phyloP scores from a whole-genome alignment of 2,329 filamentous ascomycete genomes.

The Dactylella cylindrospora region DNA sequence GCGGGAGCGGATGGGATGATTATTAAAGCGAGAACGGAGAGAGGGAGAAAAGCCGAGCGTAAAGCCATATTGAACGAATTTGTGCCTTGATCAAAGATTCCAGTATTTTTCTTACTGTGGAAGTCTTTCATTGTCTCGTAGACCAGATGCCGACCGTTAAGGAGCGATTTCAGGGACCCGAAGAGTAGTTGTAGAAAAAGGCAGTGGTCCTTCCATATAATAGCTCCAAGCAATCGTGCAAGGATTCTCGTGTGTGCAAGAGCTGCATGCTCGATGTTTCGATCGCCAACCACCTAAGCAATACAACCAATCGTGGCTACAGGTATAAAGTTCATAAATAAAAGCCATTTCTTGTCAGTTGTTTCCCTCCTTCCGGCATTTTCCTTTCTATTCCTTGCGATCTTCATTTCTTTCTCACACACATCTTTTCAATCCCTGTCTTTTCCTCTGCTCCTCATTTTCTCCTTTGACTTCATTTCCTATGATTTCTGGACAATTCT shows the following conservation, averaged over 20 bases:
- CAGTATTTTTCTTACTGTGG: background rate
- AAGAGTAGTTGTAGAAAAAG: background rate
- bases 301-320: no score
- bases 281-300: no score
- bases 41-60: background rate
- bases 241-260: background rate
- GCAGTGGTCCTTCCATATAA: constrained; percentile 6
- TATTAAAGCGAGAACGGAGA: background rate
- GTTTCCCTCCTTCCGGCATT: background rate
- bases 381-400: background rate
- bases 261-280: background rate
- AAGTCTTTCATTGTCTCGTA: no score
- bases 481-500: no score
- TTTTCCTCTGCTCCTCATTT: no score
- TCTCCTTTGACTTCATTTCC: no score
- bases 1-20: background rate
- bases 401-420: background rate
- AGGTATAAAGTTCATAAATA: background rate
- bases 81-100: background rate
- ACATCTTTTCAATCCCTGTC: background rate
- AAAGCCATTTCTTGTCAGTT: background rate
- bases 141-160: no score
- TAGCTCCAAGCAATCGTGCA: background rate
- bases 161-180: background rate
- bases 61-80: background rate